Evolutionary conservation across 345 rosid species (phyloP).

Genomic region (Turritis glabra): DNA sequence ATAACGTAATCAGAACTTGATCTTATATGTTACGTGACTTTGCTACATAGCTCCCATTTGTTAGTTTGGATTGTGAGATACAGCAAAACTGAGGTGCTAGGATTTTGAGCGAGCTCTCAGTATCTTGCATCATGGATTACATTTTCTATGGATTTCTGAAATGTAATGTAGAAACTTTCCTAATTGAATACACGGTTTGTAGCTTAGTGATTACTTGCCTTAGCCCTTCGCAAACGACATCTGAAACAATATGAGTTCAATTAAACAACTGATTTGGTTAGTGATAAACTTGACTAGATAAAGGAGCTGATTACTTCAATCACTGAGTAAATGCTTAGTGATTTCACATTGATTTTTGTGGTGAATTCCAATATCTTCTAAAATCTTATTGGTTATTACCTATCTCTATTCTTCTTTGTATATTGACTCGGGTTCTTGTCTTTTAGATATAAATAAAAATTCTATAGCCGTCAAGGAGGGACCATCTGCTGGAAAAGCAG

Average conservation of each 20-base stretch:
- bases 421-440: slow-evolving; percentile 25
- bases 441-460: slow-evolving; percentile 66
- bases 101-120: slow-evolving; percentile 16
- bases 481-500: slow-evolving; percentile 92
- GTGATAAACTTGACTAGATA: not conserved
- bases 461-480: slow-evolving; percentile 86
- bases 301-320: slow-evolving; percentile 11
- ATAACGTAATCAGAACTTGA: slow-evolving; percentile 5
- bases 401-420: not conserved
- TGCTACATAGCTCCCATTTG: slow-evolving; percentile 3
- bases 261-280: not conserved
- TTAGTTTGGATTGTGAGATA: not conserved
- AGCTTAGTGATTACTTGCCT: not conserved
- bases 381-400: not conserved
- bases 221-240: not conserved
- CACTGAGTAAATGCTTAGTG: slow-evolving; percentile 6
- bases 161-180: slow-evolving; percentile 1
- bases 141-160: not conserved
- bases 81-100: not conserved
- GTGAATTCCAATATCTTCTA: not conserved
- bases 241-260: not conserved
- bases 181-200: not conserved
- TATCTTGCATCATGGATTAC: not conserved
- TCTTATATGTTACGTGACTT: not conserved
- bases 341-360: not conserved